A percentile compares a stretch with the other conserved stretches of the same genome.
Conservation (phyloP, 2,329 filamentous ascomycete species). For the Alternaria alternata region DNA sequence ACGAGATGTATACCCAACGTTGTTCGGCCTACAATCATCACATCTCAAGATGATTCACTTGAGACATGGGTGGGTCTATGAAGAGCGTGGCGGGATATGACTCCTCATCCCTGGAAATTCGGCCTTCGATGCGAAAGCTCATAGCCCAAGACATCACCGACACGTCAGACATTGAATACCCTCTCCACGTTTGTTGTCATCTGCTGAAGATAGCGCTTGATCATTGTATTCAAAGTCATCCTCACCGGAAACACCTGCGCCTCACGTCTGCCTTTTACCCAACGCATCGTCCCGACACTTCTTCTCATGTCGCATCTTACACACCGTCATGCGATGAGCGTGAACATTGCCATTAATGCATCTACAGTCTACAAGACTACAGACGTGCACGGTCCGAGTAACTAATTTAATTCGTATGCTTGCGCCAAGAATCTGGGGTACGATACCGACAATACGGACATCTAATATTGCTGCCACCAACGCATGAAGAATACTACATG, state of each 20-base stretch:
- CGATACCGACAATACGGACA: background rate
- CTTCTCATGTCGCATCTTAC: background rate
- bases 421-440: background rate
- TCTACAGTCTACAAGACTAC: slow-evolving; percentile 8
- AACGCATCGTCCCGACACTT: background rate
- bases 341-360: slow-evolving; percentile 10
- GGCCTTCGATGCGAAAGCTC: background rate
- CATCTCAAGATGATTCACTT: background rate
- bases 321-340: background rate
- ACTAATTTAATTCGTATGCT: background rate
- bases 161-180: slow-evolving; percentile 8
- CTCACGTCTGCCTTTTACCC: background rate
- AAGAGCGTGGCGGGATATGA: slow-evolving; percentile 5
- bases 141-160: slow-evolving; percentile 2
- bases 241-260: background rate
- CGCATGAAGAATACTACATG: background rate
- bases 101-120: background rate
- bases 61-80: background rate
- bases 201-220: background rate
- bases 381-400: slow-evolving; percentile 29
- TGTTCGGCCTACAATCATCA: background rate
- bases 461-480: background rate
- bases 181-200: background rate
- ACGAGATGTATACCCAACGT: slow-evolving; percentile 14
- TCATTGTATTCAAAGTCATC: background rate